Evolutionary conservation across 176 grass and related monocot species (phyloP).

Genomic region (Cenchrus purpureus): DNA sequence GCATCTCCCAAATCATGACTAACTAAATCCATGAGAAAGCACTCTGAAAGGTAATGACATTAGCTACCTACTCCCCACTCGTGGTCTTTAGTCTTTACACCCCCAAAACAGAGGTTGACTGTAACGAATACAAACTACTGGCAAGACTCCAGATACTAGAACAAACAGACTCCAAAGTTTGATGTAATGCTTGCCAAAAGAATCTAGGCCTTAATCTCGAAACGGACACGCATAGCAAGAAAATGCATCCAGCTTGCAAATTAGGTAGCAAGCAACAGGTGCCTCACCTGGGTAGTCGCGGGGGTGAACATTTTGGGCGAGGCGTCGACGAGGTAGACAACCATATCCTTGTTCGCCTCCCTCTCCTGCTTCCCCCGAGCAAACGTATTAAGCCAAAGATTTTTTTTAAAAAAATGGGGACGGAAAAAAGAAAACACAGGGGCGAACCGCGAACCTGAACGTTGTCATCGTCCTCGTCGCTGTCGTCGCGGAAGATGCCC

Average conservation of each 20-base stretch:
- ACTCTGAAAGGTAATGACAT: not conserved
- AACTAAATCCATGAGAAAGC: not conserved
- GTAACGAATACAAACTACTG: not conserved
- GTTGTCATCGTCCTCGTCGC: slow-evolving; percentile 73
- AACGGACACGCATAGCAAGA: not conserved
- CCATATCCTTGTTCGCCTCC: slow-evolving; percentile 83
- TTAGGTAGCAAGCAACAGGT: not conserved
- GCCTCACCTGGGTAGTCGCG: slow-evolving; percentile 51
- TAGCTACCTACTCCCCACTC: not conserved
- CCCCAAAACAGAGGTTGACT: not conserved
- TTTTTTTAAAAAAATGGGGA: not conserved
- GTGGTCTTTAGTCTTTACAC: not conserved
- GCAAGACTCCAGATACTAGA: not conserved
- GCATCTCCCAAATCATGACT: not conserved
- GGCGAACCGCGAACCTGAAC: slow-evolving; percentile 62
- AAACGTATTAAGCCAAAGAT: not conserved
- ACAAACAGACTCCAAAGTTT: not conserved
- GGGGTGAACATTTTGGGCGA: slow-evolving; percentile 92
- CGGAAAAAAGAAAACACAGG: not conserved
- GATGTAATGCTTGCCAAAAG: not conserved
- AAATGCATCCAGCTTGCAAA: not conserved
- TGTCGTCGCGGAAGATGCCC: slow-evolving; percentile 91
- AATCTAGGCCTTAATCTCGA: not conserved
- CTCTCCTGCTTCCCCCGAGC: slow-evolving; percentile 63
- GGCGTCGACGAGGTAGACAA: slow-evolving; percentile 90